Evolutionary conservation across 805 yeast genomes (phyloP).

Genomic region (Pichia gijzeniarum): DNA sequence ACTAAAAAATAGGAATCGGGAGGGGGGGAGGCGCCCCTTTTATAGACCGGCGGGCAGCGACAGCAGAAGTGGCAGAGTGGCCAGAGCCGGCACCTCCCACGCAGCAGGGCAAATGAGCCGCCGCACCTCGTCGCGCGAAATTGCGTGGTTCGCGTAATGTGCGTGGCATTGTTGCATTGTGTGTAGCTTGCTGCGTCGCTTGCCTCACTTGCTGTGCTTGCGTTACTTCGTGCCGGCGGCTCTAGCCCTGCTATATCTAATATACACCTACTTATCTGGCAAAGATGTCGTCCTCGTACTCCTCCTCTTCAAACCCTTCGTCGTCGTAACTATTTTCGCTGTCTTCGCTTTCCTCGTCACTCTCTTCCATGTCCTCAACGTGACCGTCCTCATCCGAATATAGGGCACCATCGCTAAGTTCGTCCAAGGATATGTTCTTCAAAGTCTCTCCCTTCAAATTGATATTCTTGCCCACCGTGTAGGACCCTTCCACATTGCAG

Average conservation of each 20-base stretch:
- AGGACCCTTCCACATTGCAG: constrained; percentile 82
- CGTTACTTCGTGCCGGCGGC: too few species aligned
- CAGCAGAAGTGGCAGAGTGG: too few species aligned
- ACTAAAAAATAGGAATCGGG: not conserved
- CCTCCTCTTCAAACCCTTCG: constrained; percentile 53
- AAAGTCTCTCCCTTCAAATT: constrained; percentile 36
- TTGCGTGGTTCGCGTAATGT: too few species aligned
- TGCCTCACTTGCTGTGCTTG: too few species aligned
- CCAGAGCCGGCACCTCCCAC: too few species aligned
- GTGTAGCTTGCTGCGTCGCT: too few species aligned
- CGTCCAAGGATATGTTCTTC: constrained; percentile 31
- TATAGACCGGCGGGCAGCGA: too few species aligned
- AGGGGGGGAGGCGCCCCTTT: too few species aligned
- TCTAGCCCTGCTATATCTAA: too few species aligned
- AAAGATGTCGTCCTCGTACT: constrained; percentile 30
- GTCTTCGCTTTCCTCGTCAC: constrained; percentile 33
- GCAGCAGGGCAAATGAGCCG: too few species aligned
- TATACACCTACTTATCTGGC: not conserved
- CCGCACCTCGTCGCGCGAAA: too few species aligned
- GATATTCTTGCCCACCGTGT: constrained; percentile 53
- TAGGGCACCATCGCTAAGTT: constrained; percentile 21
- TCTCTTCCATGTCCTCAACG: constrained; percentile 28
- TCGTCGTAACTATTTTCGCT: constrained; percentile 44
- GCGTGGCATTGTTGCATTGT: too few species aligned
- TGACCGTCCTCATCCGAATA: constrained; percentile 22